A percentile compares a stretch with the other conserved stretches of the same genome.
Conservation (phyloP, 2,329 filamentous ascomycete species). For the Decorospora gaudefroyi region DNA sequence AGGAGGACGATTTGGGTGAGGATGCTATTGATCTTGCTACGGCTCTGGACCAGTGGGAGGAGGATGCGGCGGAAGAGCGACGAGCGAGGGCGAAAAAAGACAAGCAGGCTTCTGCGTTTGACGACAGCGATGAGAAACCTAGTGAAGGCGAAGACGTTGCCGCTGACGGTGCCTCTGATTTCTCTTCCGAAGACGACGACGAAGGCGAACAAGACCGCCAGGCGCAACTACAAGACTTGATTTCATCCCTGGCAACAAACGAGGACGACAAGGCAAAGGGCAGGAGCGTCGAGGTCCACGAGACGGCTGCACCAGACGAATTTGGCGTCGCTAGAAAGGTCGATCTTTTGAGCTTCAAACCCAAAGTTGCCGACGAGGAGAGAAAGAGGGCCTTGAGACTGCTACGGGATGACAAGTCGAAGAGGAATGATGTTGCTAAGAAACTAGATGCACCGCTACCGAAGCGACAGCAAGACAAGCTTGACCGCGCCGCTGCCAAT, state of each 20-base stretch:
- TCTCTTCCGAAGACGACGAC: slow-evolving; percentile 54
- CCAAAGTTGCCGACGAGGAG: slow-evolving; percentile 71
- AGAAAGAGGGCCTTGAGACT: slow-evolving; percentile 81
- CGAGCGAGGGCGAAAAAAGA: slow-evolving; percentile 39
- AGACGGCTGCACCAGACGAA: slow-evolving; percentile 66
- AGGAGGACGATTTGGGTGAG: slow-evolving; percentile 66
- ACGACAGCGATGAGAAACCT: slow-evolving; percentile 60
- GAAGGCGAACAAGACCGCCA: slow-evolving; percentile 58
- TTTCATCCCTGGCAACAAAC: slow-evolving; percentile 64
- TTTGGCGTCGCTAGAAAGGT: slow-evolving; percentile 68
- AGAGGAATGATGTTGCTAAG: slow-evolving; percentile 60
- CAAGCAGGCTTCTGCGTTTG: slow-evolving; percentile 49
- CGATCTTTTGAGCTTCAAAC: slow-evolving; percentile 73
- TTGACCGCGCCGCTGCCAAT: slow-evolving; percentile 82
- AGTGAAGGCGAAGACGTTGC: slow-evolving; percentile 52
- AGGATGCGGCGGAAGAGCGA: slow-evolving; percentile 41
- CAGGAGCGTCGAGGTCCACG: slow-evolving; percentile 55
- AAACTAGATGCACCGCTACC: slow-evolving; percentile 83
- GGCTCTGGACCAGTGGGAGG: slow-evolving; percentile 59
- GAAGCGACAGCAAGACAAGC: slow-evolving; percentile 80
- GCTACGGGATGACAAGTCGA: slow-evolving; percentile 66
- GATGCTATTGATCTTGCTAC: slow-evolving; percentile 67
- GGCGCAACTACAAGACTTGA: slow-evolving; percentile 68
- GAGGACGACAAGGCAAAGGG: slow-evolving; percentile 41
- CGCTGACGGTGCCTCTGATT: slow-evolving; percentile 56